These are phyloP conservation scores for Diddensiella caesifluorescens DNA, from an alignment of 805 yeast genomes.

Conservation along the genomic window DNA sequence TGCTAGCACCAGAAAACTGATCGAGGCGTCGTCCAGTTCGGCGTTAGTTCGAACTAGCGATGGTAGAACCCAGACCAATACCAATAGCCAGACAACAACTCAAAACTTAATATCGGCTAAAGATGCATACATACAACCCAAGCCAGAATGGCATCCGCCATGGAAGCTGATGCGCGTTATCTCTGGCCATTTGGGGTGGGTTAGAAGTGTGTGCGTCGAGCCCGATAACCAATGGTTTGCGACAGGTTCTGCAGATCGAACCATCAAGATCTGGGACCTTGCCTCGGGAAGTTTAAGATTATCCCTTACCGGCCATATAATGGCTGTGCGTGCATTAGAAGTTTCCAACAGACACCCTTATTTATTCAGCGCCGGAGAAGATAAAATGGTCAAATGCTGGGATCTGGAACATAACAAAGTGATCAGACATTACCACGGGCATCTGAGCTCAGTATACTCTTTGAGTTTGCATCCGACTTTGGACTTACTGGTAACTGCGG, in stretches of 20 bases:
- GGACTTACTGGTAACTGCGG: slow-evolving; percentile 79
- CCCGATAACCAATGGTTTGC: slow-evolving; percentile 89
- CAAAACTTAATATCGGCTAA: neutral
- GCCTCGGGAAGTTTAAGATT: slow-evolving; percentile 64
- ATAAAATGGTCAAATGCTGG: slow-evolving; percentile 91
- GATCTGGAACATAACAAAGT: slow-evolving; percentile 83
- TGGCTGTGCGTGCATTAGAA: slow-evolving; percentile 76
- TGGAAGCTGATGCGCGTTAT: slow-evolving; percentile 74
- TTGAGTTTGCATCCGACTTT: slow-evolving; percentile 82
- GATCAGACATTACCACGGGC: slow-evolving; percentile 89
- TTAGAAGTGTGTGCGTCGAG: slow-evolving; percentile 73
- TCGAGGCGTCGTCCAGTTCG: slow-evolving; percentile 13
- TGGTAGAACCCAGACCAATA: neutral
- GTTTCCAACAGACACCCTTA: slow-evolving; percentile 78
- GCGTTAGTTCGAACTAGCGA: too few species aligned
- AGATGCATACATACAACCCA: slow-evolving; percentile 13
- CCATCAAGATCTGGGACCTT: slow-evolving; percentile 88
- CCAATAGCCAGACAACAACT: neutral
- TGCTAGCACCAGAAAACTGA: slow-evolving; percentile 16
- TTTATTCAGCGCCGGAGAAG: slow-evolving; percentile 88
- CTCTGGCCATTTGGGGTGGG: slow-evolving; percentile 92
- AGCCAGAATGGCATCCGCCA: slow-evolving; percentile 46
- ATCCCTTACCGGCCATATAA: slow-evolving; percentile 83
- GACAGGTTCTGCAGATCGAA: slow-evolving; percentile 83
- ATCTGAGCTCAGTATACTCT: slow-evolving; percentile 81